These are phyloP conservation scores for Carex littledalei DNA, from an alignment of 176 grass and related monocot species.

Conservation along the genomic window DNA sequence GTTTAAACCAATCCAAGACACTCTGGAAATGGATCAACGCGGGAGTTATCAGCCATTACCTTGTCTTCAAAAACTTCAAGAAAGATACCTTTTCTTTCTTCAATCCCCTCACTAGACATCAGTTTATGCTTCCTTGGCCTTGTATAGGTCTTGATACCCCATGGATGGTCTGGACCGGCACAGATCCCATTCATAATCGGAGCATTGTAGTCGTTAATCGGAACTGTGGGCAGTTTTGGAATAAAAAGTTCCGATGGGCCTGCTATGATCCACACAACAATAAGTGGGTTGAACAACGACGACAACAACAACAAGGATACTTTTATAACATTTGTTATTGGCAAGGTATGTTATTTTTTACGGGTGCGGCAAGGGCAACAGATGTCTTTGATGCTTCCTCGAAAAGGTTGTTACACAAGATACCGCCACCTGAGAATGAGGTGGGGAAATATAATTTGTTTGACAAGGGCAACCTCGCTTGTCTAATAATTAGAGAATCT, in stretches of 20 bases:
- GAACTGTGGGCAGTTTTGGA: not conserved
- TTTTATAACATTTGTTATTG: not conserved
- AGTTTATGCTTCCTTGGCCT: too few species aligned
- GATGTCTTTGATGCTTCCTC: not conserved
- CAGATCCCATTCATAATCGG: too few species aligned
- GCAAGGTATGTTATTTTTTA: not conserved
- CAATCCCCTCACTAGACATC: too few species aligned
- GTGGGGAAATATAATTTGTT: too few species aligned
- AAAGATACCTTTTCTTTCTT: too few species aligned
- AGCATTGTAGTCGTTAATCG: not conserved
- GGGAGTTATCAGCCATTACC: not conserved
- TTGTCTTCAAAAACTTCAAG: not conserved
- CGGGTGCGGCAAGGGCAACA: fast-evolving
- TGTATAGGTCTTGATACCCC: too few species aligned
- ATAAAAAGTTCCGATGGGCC: not conserved
- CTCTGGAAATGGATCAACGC: too few species aligned
- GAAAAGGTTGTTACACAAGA: not conserved
- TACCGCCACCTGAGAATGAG: not conserved
- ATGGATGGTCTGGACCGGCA: too few species aligned
- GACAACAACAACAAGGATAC: not conserved
- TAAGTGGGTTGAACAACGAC: not conserved
- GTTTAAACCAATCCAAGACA: too few species aligned
- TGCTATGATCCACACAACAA: not conserved
- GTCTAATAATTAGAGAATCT: too few species aligned
- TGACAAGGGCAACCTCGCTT: not conserved